phyloP scores from a whole-genome alignment of 2,329 filamentous ascomycete species.

The Thermoascus crustaceus region DNA sequence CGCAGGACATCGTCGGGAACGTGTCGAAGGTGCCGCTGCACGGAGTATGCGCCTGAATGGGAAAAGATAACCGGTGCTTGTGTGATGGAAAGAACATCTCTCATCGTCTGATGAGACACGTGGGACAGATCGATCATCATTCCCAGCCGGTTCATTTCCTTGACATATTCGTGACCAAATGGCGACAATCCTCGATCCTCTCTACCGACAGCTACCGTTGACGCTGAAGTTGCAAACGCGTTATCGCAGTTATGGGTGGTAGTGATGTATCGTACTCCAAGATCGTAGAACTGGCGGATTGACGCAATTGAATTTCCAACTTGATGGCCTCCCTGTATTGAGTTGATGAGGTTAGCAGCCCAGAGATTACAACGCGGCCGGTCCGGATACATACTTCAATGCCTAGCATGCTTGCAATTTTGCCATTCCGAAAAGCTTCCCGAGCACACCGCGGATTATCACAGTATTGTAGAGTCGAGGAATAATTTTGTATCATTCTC shows the following conservation, averaged over 20 bases:
- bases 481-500: constrained; percentile 15
- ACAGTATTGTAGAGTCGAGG: constrained; percentile 16
- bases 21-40: constrained; percentile 11
- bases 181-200: constrained; percentile 15
- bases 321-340: constrained; percentile 13
- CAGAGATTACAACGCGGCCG: no score
- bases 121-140: constrained; percentile 23
- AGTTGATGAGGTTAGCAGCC: no score
- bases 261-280: constrained; percentile 15
- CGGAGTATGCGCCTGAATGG: constrained; percentile 11
- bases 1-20: constrained; percentile 16
- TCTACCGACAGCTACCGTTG: constrained; percentile 12
- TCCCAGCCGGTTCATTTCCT: constrained; percentile 21
- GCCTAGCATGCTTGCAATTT: constrained; percentile 4
- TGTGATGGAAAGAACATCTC: constrained; percentile 14
- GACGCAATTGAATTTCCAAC: constrained; percentile 13
- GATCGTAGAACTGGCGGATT: constrained; percentile 14
- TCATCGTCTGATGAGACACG: constrained; percentile 18
- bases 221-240: constrained; percentile 17
- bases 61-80: constrained; percentile 18
- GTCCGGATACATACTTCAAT: constrained; percentile 5
- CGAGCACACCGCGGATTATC: constrained; percentile 12
- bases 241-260: constrained; percentile 21
- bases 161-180: constrained; percentile 15
- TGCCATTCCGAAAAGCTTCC: constrained; percentile 12